Percentiles rank a stretch among this genome's conserved stretches.
phyloP scores from a whole-genome alignment of 805 yeast genomes.

The Kuraishia hungarica region DNA sequence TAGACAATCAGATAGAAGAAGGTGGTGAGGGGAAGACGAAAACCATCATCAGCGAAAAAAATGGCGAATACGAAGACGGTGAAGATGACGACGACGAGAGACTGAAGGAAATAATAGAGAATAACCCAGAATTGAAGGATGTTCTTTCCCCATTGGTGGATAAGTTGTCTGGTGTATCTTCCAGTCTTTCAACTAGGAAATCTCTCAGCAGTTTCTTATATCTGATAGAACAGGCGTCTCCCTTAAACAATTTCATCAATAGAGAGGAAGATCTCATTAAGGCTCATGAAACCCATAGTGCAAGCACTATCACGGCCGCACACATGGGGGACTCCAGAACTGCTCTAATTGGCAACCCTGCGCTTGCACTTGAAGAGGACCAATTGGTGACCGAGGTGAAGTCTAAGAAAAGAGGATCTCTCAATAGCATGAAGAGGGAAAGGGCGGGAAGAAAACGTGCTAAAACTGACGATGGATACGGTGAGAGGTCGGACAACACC shows the following conservation, averaged over 20 bases:
- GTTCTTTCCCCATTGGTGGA: neutral
- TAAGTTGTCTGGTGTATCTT: neutral
- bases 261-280: neutral
- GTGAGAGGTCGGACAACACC: neutral
- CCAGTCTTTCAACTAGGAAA: neutral
- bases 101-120: neutral
- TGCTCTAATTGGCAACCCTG: too few species aligned
- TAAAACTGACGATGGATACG: neutral
- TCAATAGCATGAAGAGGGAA: neutral
- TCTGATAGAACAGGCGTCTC: neutral
- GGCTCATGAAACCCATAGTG: neutral
- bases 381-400: neutral
- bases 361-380: neutral
- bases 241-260: neutral
- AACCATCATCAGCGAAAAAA: neutral
- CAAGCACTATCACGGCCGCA: too few species aligned
- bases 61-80: neutral
- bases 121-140: neutral
- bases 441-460: neutral
- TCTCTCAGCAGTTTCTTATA: neutral
- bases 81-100: neutral
- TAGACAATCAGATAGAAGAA: neutral
- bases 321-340: too few species aligned
- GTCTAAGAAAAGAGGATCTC: neutral
- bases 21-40: neutral